Conservation (phyloP, 73 alveolate species). For the Tetrahymena borealis region DNA sequence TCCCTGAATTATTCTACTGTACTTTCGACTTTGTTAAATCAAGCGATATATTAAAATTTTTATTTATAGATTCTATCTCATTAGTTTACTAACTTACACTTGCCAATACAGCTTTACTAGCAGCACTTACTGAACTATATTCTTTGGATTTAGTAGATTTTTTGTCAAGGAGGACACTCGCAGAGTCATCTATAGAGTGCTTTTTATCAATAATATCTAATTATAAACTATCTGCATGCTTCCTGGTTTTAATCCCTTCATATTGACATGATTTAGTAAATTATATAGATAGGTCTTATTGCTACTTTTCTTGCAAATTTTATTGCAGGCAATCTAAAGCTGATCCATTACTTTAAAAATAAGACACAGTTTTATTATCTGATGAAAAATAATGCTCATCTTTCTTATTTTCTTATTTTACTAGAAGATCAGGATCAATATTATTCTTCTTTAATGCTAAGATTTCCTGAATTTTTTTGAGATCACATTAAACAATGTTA, state of each 20-base stretch:
- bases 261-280: neutral
- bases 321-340: neutral
- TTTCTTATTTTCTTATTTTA: neutral
- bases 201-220: neutral
- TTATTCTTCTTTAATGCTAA: neutral
- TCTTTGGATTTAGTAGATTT: neutral
- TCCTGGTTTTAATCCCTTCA: neutral
- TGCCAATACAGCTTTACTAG: neutral
- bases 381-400: neutral
- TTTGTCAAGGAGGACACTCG: neutral
- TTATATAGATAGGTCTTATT: neutral
- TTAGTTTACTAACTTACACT: neutral
- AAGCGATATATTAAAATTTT: neutral
- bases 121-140: neutral
- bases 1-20: neutral
- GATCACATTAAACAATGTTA: neutral
- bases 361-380: neutral
- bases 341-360: neutral
- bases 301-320: neutral
- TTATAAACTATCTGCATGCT: neutral
- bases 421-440: neutral
- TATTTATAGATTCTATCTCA: neutral
- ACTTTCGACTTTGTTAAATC: neutral
- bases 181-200: neutral
- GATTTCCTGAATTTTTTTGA: neutral